Percentiles rank a stretch among this genome's conserved stretches.
Evolutionary conservation across 176 grass and related monocot species (phyloP).

Genomic region (Phoenix roebelenii): DNA sequence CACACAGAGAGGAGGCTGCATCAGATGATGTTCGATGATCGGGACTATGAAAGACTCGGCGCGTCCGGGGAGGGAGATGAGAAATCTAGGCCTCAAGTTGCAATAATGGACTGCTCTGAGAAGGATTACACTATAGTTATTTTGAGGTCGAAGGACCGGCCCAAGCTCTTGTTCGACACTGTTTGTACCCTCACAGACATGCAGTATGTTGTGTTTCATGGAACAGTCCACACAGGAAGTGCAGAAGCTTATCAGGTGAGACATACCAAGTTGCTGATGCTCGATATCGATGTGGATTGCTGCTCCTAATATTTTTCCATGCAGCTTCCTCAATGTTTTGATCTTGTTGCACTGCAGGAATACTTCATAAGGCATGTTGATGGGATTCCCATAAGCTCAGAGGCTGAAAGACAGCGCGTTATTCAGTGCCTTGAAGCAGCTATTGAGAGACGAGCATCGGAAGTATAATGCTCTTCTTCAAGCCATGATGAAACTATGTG

Average conservation of each 20-base stretch:
- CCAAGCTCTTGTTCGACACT: slow-evolving; percentile 85
- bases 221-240: slow-evolving; percentile 32
- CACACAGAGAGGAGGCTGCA: slow-evolving; percentile 75
- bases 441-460: slow-evolving; percentile 56
- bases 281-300: too few species aligned
- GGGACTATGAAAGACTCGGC: slow-evolving; percentile 9
- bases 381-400: slow-evolving; percentile 39
- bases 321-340: too few species aligned
- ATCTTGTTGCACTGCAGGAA: slow-evolving; percentile 26
- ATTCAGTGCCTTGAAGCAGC: slow-evolving; percentile 68
- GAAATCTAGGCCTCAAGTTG: slow-evolving; percentile 32
- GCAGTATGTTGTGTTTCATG: slow-evolving; percentile 74
- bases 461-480: slow-evolving; percentile 7
- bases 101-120: slow-evolving; percentile 48
- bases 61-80: not conserved
- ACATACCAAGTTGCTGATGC: not conserved
- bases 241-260: slow-evolving; percentile 59
- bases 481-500: not conserved
- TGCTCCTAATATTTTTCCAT: too few species aligned
- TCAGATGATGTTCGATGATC: slow-evolving; percentile 81
- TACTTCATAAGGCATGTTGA: slow-evolving; percentile 79
- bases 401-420: slow-evolving; percentile 45
- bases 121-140: slow-evolving; percentile 62
- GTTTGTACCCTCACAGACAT: slow-evolving; percentile 90
- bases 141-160: slow-evolving; percentile 55